phyloP scores from a whole-genome alignment of 805 yeast species.

The Schizosaccharomyces japonicus region DNA sequence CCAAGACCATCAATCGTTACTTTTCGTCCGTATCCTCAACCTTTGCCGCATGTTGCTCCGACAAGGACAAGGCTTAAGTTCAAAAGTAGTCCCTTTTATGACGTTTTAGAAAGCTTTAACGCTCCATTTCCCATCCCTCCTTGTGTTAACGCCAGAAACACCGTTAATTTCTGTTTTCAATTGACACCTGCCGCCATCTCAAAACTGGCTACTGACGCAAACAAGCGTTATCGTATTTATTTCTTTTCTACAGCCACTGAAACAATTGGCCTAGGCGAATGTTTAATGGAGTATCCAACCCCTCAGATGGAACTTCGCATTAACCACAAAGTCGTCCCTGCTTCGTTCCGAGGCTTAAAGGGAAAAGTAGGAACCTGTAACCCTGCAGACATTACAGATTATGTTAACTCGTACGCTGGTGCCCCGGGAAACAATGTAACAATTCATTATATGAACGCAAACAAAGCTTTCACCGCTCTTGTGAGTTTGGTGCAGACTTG shows the following conservation, averaged over 20 bases:
- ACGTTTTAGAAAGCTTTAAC: not conserved
- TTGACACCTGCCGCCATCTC: not conserved
- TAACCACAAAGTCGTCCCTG: constrained; percentile 28
- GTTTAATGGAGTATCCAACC: constrained; percentile 37
- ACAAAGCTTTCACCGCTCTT: constrained; percentile 26
- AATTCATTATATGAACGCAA: constrained; percentile 35
- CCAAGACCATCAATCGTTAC: not conserved
- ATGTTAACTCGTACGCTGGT: constrained; percentile 12
- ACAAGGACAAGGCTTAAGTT: not conserved
- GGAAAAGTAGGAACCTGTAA: constrained; percentile 50
- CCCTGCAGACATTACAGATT: constrained; percentile 55
- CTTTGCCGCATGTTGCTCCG: not conserved
- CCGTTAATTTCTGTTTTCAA: not conserved
- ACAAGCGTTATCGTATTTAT: not conserved
- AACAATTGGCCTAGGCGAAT: constrained; percentile 7
- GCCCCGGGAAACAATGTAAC: constrained; percentile 22
- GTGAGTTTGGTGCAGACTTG: constrained; percentile 34
- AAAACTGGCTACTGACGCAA: not conserved
- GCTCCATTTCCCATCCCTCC: not conserved
- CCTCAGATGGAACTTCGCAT: constrained; percentile 39
- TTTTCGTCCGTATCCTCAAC: not conserved
- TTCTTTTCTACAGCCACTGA: constrained; percentile 1
- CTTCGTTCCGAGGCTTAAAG: constrained; percentile 49
- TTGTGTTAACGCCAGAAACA: not conserved
- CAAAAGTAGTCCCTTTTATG: not conserved